Conservation (phyloP, 345 rosid species). For the Gossypium ekmanianum region DNA sequence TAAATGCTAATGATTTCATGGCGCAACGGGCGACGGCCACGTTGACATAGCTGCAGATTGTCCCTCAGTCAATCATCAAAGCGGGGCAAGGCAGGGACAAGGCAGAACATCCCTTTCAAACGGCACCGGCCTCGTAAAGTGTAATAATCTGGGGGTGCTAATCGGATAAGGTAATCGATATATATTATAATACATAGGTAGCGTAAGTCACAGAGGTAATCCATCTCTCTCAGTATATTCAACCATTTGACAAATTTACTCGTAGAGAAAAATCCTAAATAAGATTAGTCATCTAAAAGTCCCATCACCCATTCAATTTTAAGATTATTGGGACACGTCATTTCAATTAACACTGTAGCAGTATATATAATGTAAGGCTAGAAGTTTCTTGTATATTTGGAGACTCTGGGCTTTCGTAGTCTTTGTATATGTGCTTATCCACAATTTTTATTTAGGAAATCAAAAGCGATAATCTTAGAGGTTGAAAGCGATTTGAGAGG, state of each 20-base stretch:
- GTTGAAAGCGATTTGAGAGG: conserved; percentile 18
- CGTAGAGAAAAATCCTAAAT: background rate
- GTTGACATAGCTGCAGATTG: background rate
- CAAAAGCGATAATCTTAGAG: conserved; percentile 26
- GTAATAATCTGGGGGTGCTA: background rate
- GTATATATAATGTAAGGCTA: background rate
- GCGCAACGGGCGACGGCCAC: background rate
- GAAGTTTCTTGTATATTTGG: background rate
- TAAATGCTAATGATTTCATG: background rate
- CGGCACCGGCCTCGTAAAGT: background rate
- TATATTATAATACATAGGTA: background rate
- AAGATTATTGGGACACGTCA: background rate
- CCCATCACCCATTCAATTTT: background rate
- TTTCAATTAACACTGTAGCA: background rate
- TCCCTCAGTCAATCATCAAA: background rate
- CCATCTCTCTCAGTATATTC: background rate
- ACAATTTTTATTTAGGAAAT: conserved; percentile 25
- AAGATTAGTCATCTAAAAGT: conserved; percentile 2
- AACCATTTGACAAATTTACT: background rate
- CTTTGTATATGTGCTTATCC: conserved; percentile 17
- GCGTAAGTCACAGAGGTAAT: background rate
- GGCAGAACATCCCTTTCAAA: background rate
- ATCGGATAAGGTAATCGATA: conserved; percentile 2
- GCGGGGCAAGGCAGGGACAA: background rate
- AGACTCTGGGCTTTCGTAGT: background rate